Evolutionary conservation across 2,329 filamentous ascomycete species (phyloP).

Genomic region (Microdochium paspali): DNA sequence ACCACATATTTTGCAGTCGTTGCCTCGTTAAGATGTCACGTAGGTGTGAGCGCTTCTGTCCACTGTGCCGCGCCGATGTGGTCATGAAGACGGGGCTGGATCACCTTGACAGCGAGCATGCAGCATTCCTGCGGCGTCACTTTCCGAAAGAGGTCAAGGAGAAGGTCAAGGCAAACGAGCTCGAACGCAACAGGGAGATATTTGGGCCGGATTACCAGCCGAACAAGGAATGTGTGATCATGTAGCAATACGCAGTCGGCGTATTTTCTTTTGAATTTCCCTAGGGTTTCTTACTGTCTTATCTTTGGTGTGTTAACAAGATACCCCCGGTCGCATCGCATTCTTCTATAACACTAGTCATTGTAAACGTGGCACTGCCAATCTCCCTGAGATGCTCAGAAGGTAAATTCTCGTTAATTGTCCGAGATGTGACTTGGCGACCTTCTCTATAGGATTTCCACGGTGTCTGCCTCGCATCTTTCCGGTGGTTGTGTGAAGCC

Average conservation of each 20-base stretch:
- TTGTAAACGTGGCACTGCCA: too few relatives aligned
- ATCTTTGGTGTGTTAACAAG: neutral
- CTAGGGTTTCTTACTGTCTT: too few relatives aligned
- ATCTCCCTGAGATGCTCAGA: too few relatives aligned
- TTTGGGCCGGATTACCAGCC: conserved; percentile 53
- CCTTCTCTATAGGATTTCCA: too few relatives aligned
- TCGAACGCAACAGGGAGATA: conserved; percentile 62
- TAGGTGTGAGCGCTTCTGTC: conserved; percentile 58
- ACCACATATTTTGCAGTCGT: conserved; percentile 74
- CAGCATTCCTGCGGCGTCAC: conserved; percentile 62
- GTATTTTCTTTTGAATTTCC: too few relatives aligned
- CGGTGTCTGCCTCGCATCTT: too few relatives aligned
- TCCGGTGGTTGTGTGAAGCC: too few relatives aligned
- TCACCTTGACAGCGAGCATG: conserved; percentile 60
- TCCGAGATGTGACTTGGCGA: too few relatives aligned
- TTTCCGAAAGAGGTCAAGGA: conserved; percentile 63
- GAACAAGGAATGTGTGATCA: neutral
- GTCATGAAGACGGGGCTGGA: conserved; percentile 62
- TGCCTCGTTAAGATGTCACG: conserved; percentile 76
- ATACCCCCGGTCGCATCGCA: too few relatives aligned
- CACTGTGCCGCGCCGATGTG: conserved; percentile 64
- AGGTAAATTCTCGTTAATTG: too few relatives aligned
- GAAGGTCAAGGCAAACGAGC: conserved; percentile 63
- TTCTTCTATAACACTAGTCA: too few relatives aligned
- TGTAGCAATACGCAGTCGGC: neutral